Evolutionary conservation across 306 rosid species (phyloP).

Genomic region (Abrus precatorius): DNA sequence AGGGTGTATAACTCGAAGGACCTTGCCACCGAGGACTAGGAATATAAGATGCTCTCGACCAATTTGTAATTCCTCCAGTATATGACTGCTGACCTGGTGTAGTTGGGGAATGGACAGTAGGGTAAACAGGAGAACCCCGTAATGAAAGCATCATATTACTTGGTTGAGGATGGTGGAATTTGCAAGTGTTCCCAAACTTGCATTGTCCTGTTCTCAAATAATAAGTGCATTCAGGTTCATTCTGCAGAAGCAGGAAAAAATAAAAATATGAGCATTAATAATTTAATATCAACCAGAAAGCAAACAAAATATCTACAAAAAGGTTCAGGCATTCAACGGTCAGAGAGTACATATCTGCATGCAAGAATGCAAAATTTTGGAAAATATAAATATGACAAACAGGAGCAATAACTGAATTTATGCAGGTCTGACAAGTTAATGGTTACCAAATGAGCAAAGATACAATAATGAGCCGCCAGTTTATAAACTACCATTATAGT

Average conservation of each 20-base stretch:
- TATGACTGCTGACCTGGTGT: conserved; percentile 85
- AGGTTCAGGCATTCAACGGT: background rate
- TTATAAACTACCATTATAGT: conserved; percentile 24
- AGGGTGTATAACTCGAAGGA: conserved; percentile 86
- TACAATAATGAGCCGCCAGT: conserved; percentile 43
- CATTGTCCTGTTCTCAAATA: conserved; percentile 94
- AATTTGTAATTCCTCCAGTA: conserved; percentile 79
- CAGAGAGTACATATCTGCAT: conserved; percentile 24
- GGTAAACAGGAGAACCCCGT: conserved; percentile 81
- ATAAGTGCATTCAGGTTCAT: conserved; percentile 83
- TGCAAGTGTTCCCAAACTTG: conserved; percentile 89
- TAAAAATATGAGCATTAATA: conserved; percentile 18
- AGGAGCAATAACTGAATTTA: conserved; percentile 11
- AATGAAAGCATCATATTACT: conserved; percentile 89
- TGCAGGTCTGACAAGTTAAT: background rate
- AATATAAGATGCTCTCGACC: conserved; percentile 88
- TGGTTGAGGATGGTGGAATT: conserved; percentile 95
- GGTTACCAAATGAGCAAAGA: conserved; percentile 26
- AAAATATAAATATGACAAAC: conserved; percentile 24
- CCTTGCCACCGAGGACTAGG: conserved; percentile 96
- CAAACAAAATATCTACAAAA: conserved; percentile 20
- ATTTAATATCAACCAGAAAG: conserved; percentile 35
- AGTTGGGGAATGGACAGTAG: conserved; percentile 83
- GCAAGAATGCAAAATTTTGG: conserved; percentile 33
- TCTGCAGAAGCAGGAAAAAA: conserved; percentile 62